These are phyloP conservation scores for Globisporangium megalacanthum DNA, from an alignment of 352 stramenopile genomes.

Conservation along the genomic window DNA sequence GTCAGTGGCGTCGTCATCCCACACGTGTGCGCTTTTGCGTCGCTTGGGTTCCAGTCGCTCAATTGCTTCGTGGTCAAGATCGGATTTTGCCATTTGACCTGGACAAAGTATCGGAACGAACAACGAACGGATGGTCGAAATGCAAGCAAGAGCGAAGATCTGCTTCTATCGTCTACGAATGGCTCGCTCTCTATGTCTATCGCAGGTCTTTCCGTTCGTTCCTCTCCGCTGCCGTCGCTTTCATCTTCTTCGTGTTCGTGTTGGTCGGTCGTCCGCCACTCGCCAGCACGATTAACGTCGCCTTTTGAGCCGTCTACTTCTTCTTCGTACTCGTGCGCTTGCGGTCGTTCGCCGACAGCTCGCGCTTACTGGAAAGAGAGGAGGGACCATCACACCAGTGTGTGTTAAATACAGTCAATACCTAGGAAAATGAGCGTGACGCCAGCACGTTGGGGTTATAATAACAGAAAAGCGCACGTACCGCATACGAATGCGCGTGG, in stretches of 20 bases:
- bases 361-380: slow-evolving; percentile 42
- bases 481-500: slow-evolving; percentile 90
- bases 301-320: slow-evolving; percentile 32
- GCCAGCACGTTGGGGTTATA: neutral
- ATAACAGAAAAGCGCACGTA: slow-evolving; percentile 9
- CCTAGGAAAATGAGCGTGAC: too few species aligned
- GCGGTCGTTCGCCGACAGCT: slow-evolving; percentile 56
- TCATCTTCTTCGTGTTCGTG: neutral
- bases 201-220: neutral
- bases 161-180: slow-evolving; percentile 1
- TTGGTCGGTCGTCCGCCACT: neutral
- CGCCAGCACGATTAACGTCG: neutral
- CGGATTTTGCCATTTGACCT: neutral
- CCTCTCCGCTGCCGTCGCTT: neutral
- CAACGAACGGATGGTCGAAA: too few species aligned
- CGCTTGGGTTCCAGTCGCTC: neutral
- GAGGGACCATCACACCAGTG: neutral
- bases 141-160: too few species aligned
- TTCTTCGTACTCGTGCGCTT: slow-evolving; percentile 46
- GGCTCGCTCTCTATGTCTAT: slow-evolving; percentile 3
- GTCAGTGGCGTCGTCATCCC: slow-evolving; percentile 26
- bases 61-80: too few species aligned
- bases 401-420: neutral
- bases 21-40: neutral
- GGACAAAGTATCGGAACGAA: neutral